phyloP scores from a whole-genome alignment of 306 rosid species.

The Myrica gale region DNA sequence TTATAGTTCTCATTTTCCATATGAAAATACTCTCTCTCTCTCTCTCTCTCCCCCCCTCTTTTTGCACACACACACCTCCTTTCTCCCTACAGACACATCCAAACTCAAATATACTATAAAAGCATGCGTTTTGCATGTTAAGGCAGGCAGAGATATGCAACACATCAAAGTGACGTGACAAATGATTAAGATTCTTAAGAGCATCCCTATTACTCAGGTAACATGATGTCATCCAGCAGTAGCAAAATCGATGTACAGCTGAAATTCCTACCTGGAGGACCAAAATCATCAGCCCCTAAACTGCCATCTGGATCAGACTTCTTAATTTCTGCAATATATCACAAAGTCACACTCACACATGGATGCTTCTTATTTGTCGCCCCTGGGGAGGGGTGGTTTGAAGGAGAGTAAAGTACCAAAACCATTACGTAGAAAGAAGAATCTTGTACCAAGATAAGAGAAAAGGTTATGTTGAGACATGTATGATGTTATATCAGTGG shows the following conservation, averaged over 20 bases:
- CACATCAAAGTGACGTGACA: neutral
- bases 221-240: conserved; percentile 24
- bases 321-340: conserved; percentile 61
- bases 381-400: conserved; percentile 1
- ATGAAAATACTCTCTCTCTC: neutral
- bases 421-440: conserved; percentile 2
- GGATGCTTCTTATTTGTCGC: conserved; percentile 6
- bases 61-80: too few relatives aligned
- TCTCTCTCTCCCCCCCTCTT: neutral
- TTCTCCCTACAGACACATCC: too few relatives aligned
- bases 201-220: conserved; percentile 8
- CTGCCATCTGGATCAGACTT: conserved; percentile 56
- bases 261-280: conserved; percentile 62
- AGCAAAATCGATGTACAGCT: conserved; percentile 16
- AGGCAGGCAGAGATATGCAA: neutral
- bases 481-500: conserved; percentile 61
- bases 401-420: conserved; percentile 25
- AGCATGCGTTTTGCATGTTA: neutral
- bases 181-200: neutral
- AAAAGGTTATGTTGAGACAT: conserved; percentile 66
- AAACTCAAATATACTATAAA: too few relatives aligned
- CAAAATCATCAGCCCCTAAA: conserved; percentile 45
- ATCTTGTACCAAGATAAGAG: conserved; percentile 70
- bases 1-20: neutral
- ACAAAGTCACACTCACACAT: conserved; percentile 30